These are phyloP conservation scores for Tetrapisispora taiwanensis DNA, from an alignment of 805 yeast species.

Conservation along the genomic window DNA sequence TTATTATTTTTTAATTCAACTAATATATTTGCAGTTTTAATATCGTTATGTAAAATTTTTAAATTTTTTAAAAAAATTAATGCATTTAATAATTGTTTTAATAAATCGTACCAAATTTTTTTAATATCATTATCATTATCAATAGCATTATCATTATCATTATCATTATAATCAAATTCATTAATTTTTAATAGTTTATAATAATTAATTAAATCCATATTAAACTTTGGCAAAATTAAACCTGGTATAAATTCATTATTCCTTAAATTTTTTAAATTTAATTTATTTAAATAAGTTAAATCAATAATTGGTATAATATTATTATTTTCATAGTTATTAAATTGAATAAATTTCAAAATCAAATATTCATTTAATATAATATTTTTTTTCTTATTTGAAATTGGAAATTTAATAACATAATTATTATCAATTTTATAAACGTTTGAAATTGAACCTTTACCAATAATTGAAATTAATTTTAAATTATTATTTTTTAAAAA, in stretches of 20 bases:
- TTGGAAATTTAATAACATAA: constrained; percentile 12
- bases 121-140: background rate
- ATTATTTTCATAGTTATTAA: background rate
- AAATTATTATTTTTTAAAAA: background rate
- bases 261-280: constrained; percentile 5
- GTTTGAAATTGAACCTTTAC: constrained; percentile 11
- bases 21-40: constrained; percentile 16
- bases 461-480: constrained; percentile 1
- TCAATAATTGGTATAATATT: background rate
- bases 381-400: constrained; percentile 7
- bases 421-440: constrained; percentile 5
- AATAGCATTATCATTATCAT: background rate
- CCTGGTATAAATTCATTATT: constrained; percentile 9
- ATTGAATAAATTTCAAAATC: constrained; percentile 4
- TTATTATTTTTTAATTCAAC: constrained; percentile 1
- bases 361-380: constrained; percentile 9
- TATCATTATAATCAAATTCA: background rate
- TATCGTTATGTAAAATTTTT: constrained; percentile 14
- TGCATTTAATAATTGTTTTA: constrained; percentile 5
- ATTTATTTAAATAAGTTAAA: constrained; percentile 5
- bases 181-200: background rate
- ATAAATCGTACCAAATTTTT: constrained; percentile 9
- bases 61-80: constrained; percentile 6
- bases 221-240: constrained; percentile 8
- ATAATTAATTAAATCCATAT: constrained; percentile 9